Evolutionary conservation across 176 grass and related monocot genomes (phyloP).

Genomic region (Guadua angustifolia): DNA sequence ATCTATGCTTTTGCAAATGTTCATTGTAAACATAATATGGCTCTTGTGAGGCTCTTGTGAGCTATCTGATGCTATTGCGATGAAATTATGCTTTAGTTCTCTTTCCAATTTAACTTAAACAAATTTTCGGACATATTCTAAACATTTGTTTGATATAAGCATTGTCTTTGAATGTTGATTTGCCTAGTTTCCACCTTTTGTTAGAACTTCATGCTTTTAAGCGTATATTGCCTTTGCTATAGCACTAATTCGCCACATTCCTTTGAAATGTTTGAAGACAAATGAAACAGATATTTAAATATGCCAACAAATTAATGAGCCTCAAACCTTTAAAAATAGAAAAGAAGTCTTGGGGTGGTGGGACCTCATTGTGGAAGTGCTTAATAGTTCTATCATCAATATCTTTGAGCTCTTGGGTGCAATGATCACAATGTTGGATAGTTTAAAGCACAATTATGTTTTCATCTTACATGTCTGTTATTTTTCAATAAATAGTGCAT

Average conservation of each 20-base stretch:
- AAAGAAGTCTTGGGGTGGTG: constrained; percentile 19
- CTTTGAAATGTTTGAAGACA: neutral
- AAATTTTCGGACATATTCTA: neutral
- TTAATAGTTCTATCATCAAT: neutral
- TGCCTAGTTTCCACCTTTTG: neutral
- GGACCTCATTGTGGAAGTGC: neutral
- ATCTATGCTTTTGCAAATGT: neutral
- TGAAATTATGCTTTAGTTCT: neutral
- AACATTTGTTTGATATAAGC: neutral
- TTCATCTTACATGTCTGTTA: neutral
- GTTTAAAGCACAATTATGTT: neutral
- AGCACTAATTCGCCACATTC: neutral
- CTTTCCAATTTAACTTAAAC: neutral
- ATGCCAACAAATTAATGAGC: neutral
- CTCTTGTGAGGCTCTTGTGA: neutral
- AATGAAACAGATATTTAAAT: constrained; percentile 14
- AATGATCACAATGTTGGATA: neutral
- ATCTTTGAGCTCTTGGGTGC: constrained; percentile 16
- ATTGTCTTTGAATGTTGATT: neutral
- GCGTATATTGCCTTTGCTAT: neutral
- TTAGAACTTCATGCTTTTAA: neutral
- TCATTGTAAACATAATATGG: neutral
- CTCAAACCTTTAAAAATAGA: neutral
- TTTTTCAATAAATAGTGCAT: neutral
- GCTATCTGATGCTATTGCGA: neutral